Evolutionary conservation across 495 filamentous ascomycete genomes (phyloP).

Genomic region (Penicillium steckii): DNA sequence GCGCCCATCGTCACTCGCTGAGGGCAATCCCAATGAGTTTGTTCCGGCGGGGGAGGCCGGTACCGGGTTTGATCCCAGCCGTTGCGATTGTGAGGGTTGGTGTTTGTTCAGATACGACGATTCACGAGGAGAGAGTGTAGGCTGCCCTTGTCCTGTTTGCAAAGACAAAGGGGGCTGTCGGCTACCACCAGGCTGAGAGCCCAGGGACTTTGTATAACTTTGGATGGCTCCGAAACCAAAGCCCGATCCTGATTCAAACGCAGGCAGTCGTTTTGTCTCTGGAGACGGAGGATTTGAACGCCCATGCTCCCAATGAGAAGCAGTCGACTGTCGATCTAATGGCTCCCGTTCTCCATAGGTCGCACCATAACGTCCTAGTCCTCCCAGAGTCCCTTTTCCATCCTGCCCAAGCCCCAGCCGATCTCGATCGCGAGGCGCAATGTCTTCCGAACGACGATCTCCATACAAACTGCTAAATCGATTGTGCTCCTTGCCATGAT

Average conservation of each 20-base stretch:
- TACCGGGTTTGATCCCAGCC: slow-evolving; percentile 23
- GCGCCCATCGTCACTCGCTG: slow-evolving; percentile 36
- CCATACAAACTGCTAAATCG: slow-evolving; percentile 35
- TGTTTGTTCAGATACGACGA: slow-evolving; percentile 33
- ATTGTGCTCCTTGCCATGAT: slow-evolving; percentile 13
- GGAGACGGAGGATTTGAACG: slow-evolving; percentile 43
- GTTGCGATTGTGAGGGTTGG: slow-evolving; percentile 29
- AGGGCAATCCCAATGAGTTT: slow-evolving; percentile 24
- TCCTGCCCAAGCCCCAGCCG: slow-evolving; percentile 34
- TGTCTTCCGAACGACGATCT: slow-evolving; percentile 48
- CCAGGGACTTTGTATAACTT: slow-evolving; percentile 48
- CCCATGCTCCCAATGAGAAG: slow-evolving; percentile 38
- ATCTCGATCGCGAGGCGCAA: slow-evolving; percentile 38
- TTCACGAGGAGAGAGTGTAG: slow-evolving; percentile 37
- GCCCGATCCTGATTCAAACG: slow-evolving; percentile 27
- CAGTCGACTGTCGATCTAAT: slow-evolving; percentile 25
- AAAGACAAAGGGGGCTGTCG: slow-evolving; percentile 32
- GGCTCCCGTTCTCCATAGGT: slow-evolving; percentile 37
- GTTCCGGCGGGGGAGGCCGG: slow-evolving; percentile 18
- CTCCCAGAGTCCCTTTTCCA: slow-evolving; percentile 20
- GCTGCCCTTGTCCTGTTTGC: slow-evolving; percentile 35
- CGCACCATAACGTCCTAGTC: slow-evolving; percentile 28
- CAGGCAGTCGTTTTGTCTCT: slow-evolving; percentile 39
- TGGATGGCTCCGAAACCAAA: slow-evolving; percentile 50
- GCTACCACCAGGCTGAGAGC: slow-evolving; percentile 39